A percentile compares a stretch with the other conserved stretches of the same genome.
phyloP scores from a whole-genome alignment of 1,139 yeast species.

The Debaryomycetaceae sp. region DNA sequence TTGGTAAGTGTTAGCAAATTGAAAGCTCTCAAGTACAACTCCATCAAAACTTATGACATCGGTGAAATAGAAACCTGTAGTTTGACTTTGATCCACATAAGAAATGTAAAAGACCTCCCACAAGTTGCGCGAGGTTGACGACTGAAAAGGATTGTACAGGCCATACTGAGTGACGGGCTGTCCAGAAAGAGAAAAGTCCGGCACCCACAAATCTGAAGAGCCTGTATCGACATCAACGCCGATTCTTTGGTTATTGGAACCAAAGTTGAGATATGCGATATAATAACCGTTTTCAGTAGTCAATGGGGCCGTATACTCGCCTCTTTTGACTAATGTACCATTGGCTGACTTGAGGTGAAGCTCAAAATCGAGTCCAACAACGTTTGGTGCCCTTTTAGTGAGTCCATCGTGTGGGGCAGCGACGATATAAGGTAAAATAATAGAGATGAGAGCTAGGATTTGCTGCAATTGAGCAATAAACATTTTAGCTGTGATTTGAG shows the following conservation, averaged over 20 bases:
- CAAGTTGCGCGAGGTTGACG: constrained; percentile 3
- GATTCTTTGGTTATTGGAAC: constrained; percentile 28
- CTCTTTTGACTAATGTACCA: not conserved
- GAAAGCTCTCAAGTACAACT: constrained; percentile 6
- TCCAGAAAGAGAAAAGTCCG: not conserved
- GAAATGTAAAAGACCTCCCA: constrained; percentile 9
- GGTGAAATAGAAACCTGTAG: constrained; percentile 16
- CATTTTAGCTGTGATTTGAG: no score
- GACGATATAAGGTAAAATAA: constrained; percentile 1
- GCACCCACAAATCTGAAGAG: constrained; percentile 10
- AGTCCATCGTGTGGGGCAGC: constrained; percentile 8
- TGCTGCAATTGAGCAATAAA: no score
- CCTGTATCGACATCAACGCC: constrained; percentile 15
- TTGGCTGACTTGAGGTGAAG: constrained; percentile 1
- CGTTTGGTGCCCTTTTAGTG: constrained; percentile 8
- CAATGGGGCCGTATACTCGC: no score
- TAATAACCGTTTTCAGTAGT: constrained; percentile 4
- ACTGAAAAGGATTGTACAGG: constrained; percentile 3
- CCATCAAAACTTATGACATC: constrained; percentile 10
- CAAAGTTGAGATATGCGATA: constrained; percentile 15
- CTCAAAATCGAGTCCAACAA: constrained; percentile 8
- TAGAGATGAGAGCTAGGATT: no score
- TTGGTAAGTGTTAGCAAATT: constrained; percentile 15
- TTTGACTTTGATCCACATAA: constrained; percentile 12
- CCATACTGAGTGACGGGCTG: constrained; percentile 3